Evolutionary conservation across 805 yeast genomes (phyloP).

Genomic region (Yamadazyma endophytica): DNA sequence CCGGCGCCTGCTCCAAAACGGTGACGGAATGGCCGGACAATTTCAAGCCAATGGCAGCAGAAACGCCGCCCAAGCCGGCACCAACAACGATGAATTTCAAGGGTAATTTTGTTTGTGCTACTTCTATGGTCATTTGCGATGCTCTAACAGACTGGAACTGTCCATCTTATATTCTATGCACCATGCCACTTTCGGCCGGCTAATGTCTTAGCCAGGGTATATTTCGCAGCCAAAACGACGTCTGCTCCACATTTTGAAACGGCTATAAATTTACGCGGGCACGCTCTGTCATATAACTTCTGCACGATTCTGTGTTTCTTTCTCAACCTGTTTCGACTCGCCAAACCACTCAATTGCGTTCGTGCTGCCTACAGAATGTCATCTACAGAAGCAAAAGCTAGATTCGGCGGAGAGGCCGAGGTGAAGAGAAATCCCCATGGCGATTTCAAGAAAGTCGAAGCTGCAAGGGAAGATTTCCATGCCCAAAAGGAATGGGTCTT

Average conservation of each 20-base stretch:
- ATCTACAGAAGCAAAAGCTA: neutral
- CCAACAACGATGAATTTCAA: conserved; percentile 20
- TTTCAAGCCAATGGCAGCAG: conserved; percentile 22
- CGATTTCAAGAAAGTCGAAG: conserved; percentile 12
- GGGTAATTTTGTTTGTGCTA: conserved; percentile 7
- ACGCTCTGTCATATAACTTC: too few relatives aligned
- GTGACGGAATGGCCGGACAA: conserved; percentile 20
- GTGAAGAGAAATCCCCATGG: conserved; percentile 14
- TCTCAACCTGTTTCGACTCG: too few relatives aligned
- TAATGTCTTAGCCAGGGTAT: too few relatives aligned
- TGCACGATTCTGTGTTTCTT: too few relatives aligned
- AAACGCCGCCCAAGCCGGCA: conserved; percentile 26
- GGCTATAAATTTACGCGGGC: too few relatives aligned
- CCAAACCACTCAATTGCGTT: neutral
- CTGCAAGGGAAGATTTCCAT: conserved; percentile 10
- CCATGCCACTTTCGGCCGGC: too few relatives aligned
- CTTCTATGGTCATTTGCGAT: conserved; percentile 1
- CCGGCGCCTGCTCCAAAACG: conserved; percentile 20
- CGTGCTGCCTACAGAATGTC: neutral
- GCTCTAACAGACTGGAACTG: neutral
- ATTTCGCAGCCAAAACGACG: too few relatives aligned
- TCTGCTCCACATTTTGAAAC: too few relatives aligned
- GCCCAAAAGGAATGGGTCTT: neutral
- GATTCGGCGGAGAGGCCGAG: conserved; percentile 10
- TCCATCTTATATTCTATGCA: too few relatives aligned